Evolutionary conservation across 768 basidiomycete genomes (phyloP), one percentile per base, ranked within the genome.

Genomic region (Plicaturopsis crispa): DNA sequence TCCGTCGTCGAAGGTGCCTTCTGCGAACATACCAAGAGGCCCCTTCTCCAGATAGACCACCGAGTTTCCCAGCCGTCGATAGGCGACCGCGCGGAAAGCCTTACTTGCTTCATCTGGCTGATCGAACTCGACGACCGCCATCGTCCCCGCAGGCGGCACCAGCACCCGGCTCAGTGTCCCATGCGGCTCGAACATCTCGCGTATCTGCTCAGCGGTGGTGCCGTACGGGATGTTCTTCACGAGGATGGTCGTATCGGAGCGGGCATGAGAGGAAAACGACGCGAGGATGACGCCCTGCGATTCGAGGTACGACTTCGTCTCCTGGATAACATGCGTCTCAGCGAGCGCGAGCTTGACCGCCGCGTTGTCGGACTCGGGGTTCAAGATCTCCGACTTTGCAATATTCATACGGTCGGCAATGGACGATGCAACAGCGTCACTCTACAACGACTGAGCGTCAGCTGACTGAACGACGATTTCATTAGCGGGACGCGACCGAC

Each of bases 161-260:
- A 96, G 59, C 5, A 96, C 73, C 8, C 85, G 70, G 14, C 50
- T 66, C 18, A 94, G 60, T 39, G 67, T 62, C 3, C 92, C 92
- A 48, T 91, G 81, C 0, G 72, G 67, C 37, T 76, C 72, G 50
- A 98, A 92, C 34, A 97, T 56, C 42, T 80, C 80, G 17, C 74
- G 73, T n/a, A 98, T 76, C 45, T 88, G 76, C 13, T 77, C 72
- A 0, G 66, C 59, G 0, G 81, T 75, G 3, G 92, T 94, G 5
- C 87, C 90, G 51, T 85, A 94, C 0, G 96, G 94, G 32, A 99
- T 90, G 61, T 98, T 98, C 66, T 98, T 98, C 45, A 97, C 85
- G 13, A 99, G 73, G 44, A 98, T 80, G 23, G 71, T 78, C 0
- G 87, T 93, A 49, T 84, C 78, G 0, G 90, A 93, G 11, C 76